Evolutionary conservation across 257 asterid species (phyloP).

Genomic region (Salvia splendens): DNA sequence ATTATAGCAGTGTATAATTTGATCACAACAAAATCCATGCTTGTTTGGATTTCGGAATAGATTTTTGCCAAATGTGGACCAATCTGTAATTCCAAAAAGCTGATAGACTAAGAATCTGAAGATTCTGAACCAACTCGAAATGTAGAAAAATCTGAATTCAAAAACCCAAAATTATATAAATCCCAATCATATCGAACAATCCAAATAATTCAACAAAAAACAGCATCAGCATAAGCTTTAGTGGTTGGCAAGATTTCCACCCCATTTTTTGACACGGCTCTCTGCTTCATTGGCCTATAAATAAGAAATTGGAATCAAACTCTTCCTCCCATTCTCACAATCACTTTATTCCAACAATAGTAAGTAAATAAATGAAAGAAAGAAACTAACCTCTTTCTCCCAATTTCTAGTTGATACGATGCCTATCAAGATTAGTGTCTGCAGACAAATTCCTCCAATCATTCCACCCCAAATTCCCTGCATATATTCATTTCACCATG

Average conservation of each 20-base stretch:
- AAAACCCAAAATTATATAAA: no score
- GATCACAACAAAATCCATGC: no score
- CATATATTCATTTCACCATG: constrained; percentile 10
- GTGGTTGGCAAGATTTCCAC: constrained; percentile 42
- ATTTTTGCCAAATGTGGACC: no score
- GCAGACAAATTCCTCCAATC: constrained; percentile 75
- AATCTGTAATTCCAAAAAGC: no score
- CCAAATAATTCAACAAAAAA: no score
- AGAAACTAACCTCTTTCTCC: constrained; percentile 65
- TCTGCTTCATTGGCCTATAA: constrained; percentile 60
- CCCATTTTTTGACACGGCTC: constrained; percentile 62
- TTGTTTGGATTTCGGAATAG: no score
- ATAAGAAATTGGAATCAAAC: neutral
- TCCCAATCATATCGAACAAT: no score
- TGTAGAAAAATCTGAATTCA: no score
- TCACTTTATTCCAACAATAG: neutral
- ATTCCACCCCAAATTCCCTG: constrained; percentile 94
- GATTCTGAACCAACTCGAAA: no score
- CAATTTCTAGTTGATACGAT: constrained; percentile 63
- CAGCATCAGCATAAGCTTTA: constrained; percentile 22
- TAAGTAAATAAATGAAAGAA: neutral
- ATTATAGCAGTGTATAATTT: no score
- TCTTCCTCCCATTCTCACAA: neutral
- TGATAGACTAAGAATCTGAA: no score
- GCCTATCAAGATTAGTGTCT: constrained; percentile 62